These are phyloP conservation scores for Bjerkandera adusta DNA, from an alignment of 1,284 basidiomycete species.

Conservation along the genomic window DNA sequence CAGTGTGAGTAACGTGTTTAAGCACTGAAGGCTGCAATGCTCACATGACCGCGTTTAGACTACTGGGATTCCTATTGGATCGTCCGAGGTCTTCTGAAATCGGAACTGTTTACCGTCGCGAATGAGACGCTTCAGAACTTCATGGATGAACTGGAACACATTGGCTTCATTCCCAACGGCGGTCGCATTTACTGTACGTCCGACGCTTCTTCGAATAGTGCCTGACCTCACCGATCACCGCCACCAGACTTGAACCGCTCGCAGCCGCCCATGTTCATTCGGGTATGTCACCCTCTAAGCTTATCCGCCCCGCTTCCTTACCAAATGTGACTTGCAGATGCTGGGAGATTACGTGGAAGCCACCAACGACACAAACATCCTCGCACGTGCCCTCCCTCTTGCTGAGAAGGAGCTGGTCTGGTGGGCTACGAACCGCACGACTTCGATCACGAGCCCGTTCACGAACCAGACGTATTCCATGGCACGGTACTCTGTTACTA, in stretches of 20 bases:
- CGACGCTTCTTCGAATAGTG: too few species aligned
- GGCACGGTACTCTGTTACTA: conserved; percentile 74
- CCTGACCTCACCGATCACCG: not conserved
- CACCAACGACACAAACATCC: conserved; percentile 60
- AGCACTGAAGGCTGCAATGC: not conserved
- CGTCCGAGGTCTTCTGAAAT: conserved; percentile 78
- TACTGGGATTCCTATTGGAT: conserved; percentile 92
- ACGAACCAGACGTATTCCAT: conserved; percentile 66
- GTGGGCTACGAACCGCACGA: conserved; percentile 79
- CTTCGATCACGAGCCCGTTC: conserved; percentile 74
- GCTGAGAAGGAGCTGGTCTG: conserved; percentile 78
- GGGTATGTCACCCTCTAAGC: conserved; percentile 41
- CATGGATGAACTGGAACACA: conserved; percentile 82
- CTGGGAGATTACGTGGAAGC: conserved; percentile 59
- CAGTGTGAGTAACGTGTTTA: conserved; percentile 46
- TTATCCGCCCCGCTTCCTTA: not conserved
- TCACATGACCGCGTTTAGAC: conserved; percentile 35
- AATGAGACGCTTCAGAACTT: conserved; percentile 86
- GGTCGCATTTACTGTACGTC: conserved; percentile 75
- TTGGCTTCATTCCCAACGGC: conserved; percentile 93
- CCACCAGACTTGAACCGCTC: conserved; percentile 77
- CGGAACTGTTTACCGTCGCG: conserved; percentile 70
- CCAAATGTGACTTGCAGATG: conserved; percentile 45
- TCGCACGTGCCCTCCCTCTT: conserved; percentile 62
- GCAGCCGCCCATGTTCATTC: conserved; percentile 86